Evolutionary conservation across 352 stramenopile species (phyloP).

Genomic region (Thraustochytrium striatum): DNA sequence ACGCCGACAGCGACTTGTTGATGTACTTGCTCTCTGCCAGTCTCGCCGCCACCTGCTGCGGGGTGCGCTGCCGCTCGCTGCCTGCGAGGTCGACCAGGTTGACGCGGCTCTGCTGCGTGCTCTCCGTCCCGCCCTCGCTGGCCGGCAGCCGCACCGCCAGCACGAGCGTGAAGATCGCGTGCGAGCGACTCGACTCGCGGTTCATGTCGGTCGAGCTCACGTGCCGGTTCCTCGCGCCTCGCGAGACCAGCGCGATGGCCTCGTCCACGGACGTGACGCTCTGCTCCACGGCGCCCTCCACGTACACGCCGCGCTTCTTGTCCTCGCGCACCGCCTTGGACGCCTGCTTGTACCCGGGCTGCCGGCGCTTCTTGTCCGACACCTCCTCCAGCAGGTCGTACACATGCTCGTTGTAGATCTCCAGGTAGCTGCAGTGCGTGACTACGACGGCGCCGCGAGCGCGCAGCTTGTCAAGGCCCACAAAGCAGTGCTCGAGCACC

Average conservation of each 20-base stretch:
- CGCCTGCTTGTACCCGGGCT: too few relatives aligned
- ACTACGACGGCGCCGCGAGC: slow-evolving; percentile 44
- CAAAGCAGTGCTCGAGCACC: slow-evolving; percentile 57
- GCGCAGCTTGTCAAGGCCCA: slow-evolving; percentile 18
- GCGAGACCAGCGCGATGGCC: slow-evolving; percentile 52
- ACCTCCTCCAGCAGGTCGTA: slow-evolving; percentile 58
- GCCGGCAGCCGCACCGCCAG: slow-evolving; percentile 63
- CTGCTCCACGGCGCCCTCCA: slow-evolving; percentile 65
- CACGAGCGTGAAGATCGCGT: slow-evolving; percentile 93
- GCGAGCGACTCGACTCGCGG: slow-evolving; percentile 84
- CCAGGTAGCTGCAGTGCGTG: slow-evolving; percentile 56
- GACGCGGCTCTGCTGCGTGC: slow-evolving; percentile 63
- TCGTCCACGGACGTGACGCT: slow-evolving; percentile 62
- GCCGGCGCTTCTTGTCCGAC: too few relatives aligned
- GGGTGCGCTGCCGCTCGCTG: slow-evolving; percentile 57
- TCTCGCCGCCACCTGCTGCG: too few relatives aligned
- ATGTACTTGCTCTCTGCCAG: too few relatives aligned
- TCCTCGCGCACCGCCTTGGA: too few relatives aligned
- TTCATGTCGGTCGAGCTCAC: slow-evolving; percentile 95
- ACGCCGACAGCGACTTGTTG: too few relatives aligned
- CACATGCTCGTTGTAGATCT: slow-evolving; percentile 62
- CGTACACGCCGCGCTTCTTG: slow-evolving; percentile 54
- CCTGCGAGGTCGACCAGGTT: slow-evolving; percentile 45
- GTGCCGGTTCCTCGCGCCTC: slow-evolving; percentile 62
- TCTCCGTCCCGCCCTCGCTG: slow-evolving; percentile 14